These are phyloP conservation scores for Trypanosoma brucei DNA, from an alignment of 208 protist species.

Conservation along the genomic window DNA sequence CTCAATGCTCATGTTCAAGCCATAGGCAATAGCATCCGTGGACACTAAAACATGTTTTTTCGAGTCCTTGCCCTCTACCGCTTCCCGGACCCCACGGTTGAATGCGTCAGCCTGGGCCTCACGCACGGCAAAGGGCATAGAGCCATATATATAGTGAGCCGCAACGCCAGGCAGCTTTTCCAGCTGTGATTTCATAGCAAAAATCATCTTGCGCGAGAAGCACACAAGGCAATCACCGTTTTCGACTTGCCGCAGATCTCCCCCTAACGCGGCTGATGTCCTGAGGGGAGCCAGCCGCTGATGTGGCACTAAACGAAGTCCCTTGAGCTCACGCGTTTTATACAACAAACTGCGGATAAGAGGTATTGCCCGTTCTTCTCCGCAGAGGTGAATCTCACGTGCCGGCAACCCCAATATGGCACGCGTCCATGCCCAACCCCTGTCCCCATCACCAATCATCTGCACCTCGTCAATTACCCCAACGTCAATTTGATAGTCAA, in stretches of 20 bases:
- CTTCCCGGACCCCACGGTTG: slow-evolving; percentile 57
- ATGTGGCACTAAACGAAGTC: slow-evolving; percentile 67
- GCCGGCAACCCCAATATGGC: slow-evolving; percentile 89
- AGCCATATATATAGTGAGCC: slow-evolving; percentile 88
- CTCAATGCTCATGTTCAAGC: slow-evolving; percentile 93
- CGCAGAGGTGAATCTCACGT: slow-evolving; percentile 89
- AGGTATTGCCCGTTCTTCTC: slow-evolving; percentile 65
- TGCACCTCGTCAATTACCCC: slow-evolving; percentile 94
- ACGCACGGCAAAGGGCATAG: slow-evolving; percentile 88
- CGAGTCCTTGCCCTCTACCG: slow-evolving; percentile 4
- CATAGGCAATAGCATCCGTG: slow-evolving; percentile 94
- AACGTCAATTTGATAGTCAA: slow-evolving; percentile 77
- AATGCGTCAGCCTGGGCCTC: slow-evolving; percentile 74
- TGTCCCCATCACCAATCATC: slow-evolving; percentile 86
- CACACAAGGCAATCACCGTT: slow-evolving; percentile 88
- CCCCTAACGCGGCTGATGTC: slow-evolving; percentile 32
- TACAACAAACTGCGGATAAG: slow-evolving; percentile 70
- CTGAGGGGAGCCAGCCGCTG: slow-evolving; percentile 72
- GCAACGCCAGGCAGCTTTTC: slow-evolving; percentile 36
- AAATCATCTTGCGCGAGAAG: slow-evolving; percentile 75
- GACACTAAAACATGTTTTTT: slow-evolving; percentile 83
- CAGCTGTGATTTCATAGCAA: slow-evolving; percentile 45
- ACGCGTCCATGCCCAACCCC: slow-evolving; percentile 94
- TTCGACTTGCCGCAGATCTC: slow-evolving; percentile 33
- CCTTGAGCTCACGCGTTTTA: slow-evolving; percentile 54